These are phyloP conservation scores for Didymella lethalis DNA, from an alignment of 2,329 filamentous ascomycete species.

Conservation along the genomic window DNA sequence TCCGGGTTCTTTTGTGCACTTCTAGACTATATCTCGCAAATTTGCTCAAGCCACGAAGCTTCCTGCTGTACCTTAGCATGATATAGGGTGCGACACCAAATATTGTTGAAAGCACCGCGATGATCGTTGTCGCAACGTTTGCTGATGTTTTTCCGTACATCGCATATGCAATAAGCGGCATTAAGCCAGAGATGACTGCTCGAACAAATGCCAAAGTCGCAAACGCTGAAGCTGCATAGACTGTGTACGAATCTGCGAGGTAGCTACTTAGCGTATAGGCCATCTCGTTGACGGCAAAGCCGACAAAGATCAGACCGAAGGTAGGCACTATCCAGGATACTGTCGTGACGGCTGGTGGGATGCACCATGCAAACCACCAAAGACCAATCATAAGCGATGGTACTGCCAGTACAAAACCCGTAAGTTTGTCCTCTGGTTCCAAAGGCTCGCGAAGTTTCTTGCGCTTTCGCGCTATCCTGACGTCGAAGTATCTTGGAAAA, in stretches of 20 bases:
- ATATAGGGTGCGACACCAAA: background rate
- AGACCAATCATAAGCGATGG: conserved; percentile 4
- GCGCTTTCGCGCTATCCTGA: background rate
- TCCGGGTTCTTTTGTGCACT: background rate
- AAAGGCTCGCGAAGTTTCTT: conserved; percentile 1
- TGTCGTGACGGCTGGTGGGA: conserved; percentile 5
- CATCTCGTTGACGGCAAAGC: conserved; percentile 10
- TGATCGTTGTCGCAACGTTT: background rate
- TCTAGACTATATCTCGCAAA: conserved; percentile 4
- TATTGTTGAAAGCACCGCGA: background rate
- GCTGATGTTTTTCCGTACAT: background rate
- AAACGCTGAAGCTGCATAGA: conserved; percentile 3
- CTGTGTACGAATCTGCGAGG: conserved; percentile 5
- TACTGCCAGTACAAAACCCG: background rate
- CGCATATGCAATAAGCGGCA: conserved; percentile 5
- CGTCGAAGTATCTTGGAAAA: conserved; percentile 1
- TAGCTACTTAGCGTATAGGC: conserved; percentile 5
- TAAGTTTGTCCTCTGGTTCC: conserved; percentile 5
- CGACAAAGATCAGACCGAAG: conserved; percentile 5
- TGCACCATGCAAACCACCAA: conserved; percentile 11
- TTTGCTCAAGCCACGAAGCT: background rate
- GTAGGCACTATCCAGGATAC: conserved; percentile 2
- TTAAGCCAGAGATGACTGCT: conserved; percentile 3
- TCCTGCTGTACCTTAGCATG: conserved; percentile 1
- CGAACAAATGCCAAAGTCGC: conserved; percentile 3